phyloP scores from a whole-genome alignment of 192 early-diverging fungal genomes.

The Coemansia sp. region DNA sequence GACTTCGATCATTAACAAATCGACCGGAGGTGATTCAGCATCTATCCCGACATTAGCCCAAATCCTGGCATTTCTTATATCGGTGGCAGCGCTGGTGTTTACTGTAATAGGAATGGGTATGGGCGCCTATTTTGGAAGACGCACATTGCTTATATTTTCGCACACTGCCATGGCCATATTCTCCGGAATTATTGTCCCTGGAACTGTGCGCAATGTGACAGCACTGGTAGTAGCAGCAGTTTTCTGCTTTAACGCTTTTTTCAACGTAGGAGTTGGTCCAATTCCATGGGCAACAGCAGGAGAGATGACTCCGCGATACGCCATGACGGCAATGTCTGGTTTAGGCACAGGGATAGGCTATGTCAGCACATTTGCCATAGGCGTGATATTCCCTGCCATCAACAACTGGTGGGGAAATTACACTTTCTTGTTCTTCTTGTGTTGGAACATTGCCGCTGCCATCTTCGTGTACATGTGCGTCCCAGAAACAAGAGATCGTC shows the following conservation, averaged over 20 bases:
- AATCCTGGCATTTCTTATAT: conserved; percentile 50
- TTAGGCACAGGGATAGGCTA: conserved; percentile 76
- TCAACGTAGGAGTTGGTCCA: conserved; percentile 76
- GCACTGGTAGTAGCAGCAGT: conserved; percentile 61
- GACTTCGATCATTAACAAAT: conserved; percentile 70
- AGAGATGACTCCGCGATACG: conserved; percentile 77
- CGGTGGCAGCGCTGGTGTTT: conserved; percentile 47
- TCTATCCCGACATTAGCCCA: conserved; percentile 51
- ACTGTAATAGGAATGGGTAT: conserved; percentile 53
- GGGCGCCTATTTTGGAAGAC: conserved; percentile 69
- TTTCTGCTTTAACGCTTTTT: conserved; percentile 72
- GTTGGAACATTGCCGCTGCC: conserved; percentile 61
- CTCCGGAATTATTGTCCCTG: conserved; percentile 62
- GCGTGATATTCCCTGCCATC: conserved; percentile 60
- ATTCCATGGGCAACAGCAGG: conserved; percentile 80
- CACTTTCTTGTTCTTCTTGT: conserved; percentile 68
- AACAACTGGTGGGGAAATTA: conserved; percentile 55
- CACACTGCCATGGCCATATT: conserved; percentile 62
- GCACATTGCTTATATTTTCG: conserved; percentile 67
- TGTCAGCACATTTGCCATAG: conserved; percentile 60
- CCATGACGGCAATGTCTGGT: conserved; percentile 66
- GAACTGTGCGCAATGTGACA: conserved; percentile 51
- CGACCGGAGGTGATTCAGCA: conserved; percentile 30
- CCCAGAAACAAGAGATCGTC: conserved; percentile 78
- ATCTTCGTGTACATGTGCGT: conserved; percentile 67